These are phyloP conservation scores for Bromus sterilis DNA, from an alignment of 176 grass and related monocot genomes.

Conservation along the genomic window DNA sequence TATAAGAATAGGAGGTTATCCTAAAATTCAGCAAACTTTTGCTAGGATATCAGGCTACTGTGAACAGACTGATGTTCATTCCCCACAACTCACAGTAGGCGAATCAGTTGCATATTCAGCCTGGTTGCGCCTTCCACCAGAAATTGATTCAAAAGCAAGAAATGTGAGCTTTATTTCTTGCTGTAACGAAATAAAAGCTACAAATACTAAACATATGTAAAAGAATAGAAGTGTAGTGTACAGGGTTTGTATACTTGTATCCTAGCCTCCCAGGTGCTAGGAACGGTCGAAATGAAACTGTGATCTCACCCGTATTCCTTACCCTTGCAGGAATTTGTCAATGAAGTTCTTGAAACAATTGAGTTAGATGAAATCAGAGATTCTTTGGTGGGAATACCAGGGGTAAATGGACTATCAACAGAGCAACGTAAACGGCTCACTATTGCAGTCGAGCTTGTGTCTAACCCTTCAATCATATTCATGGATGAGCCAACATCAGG, in stretches of 20 bases:
- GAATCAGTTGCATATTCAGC: slow-evolving; percentile 76
- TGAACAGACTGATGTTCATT: slow-evolving; percentile 71
- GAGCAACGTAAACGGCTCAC: slow-evolving; percentile 72
- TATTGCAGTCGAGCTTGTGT: slow-evolving; percentile 69
- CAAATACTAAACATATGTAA: neutral
- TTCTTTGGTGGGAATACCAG: slow-evolving; percentile 54
- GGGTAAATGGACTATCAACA: slow-evolving; percentile 50
- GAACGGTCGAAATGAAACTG: neutral
- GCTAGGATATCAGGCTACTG: slow-evolving; percentile 81
- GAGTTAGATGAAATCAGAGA: slow-evolving; percentile 66
- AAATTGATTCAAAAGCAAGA: slow-evolving; percentile 49
- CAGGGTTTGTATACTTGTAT: neutral
- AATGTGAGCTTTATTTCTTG: slow-evolving; percentile 30
- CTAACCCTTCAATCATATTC: slow-evolving; percentile 72
- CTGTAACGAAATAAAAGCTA: neutral
- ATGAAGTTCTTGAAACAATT: slow-evolving; percentile 76
- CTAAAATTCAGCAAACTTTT: slow-evolving; percentile 64
- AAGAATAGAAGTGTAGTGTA: neutral
- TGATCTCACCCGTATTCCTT: neutral
- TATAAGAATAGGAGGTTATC: slow-evolving; percentile 71
- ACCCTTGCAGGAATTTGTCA: slow-evolving; percentile 45
- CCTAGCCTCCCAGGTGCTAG: neutral
- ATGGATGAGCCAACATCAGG: slow-evolving; percentile 86
- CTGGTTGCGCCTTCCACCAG: slow-evolving; percentile 56
- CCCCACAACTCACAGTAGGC: slow-evolving; percentile 60